Evolutionary conservation across 2,329 filamentous ascomycete genomes (phyloP), one percentile per base, ranked within the genome.

Genomic region (Chaetomium sp.): DNA sequence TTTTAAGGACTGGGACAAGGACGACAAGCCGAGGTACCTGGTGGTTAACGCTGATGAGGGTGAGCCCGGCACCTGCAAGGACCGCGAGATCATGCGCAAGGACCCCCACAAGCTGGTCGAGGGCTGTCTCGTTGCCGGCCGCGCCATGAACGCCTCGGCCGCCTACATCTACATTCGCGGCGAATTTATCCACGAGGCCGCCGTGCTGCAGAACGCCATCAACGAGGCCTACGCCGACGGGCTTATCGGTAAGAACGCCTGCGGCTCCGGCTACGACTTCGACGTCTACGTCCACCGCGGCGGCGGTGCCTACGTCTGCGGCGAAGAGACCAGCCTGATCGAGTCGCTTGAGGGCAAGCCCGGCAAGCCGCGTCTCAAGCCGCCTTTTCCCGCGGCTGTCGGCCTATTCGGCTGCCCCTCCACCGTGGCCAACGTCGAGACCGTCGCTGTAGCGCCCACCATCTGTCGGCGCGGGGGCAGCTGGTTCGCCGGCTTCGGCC

Each of bases 161-260:
- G 94, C 94, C 64, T 99, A 99, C 77, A 99, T 99, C 72, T 99
- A 99, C 75, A 99, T 99, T 68, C 91, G 94, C 71, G 94, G 94
- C 70, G 94, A 99, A 75, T 99, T 99, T 74, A 89, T 96, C 71
- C 84, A 96, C 69, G 94, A 99, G 76, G 94, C 94, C 12, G 89
- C 90, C 46, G 86, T 97, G 32, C 81, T 99, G 55, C 92, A 99
- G 76, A 84, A 86, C 62, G 94, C 94, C 61, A 99, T 99, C 71
- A 92, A 99, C 75, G 94, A 99, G 75, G 94, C 94, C 57, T 99
- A 99, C 75, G 84, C 88, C 69, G 92, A 88, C 56, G 94, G 94
- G 48, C 78, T 96, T 60, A 95, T 99, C 68, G 94, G 94, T 71
- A 96, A 96, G 84, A 97, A 99, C 74, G 94, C 94, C 62, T 99